Percentiles rank a stretch among this genome's conserved stretches.
Conservation (phyloP, 441 rosid species). For the Pelargonium australe region DNA sequence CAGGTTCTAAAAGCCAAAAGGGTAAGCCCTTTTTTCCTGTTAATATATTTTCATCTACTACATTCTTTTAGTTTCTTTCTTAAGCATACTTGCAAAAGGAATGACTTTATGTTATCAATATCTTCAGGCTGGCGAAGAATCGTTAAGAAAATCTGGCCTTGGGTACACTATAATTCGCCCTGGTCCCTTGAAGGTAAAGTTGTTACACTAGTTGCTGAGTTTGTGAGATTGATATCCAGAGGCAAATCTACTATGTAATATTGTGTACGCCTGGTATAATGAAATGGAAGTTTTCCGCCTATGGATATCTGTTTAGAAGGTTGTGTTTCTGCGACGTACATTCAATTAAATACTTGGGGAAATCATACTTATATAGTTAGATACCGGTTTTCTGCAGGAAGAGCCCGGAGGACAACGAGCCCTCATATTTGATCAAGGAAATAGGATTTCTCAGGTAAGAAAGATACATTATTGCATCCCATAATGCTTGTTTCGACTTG, state of each 20-base stretch:
- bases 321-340: too few relatives aligned
- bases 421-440: constrained; percentile 90
- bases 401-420: constrained; percentile 98
- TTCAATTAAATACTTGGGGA: too few relatives aligned
- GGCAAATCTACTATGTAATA: too few relatives aligned
- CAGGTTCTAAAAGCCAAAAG: constrained; percentile 94
- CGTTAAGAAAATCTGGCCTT: constrained; percentile 86
- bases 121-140: constrained; percentile 87
- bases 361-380: not conserved
- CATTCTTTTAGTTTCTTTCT: not conserved
- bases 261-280: too few relatives aligned
- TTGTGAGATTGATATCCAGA: not conserved
- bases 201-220: not conserved
- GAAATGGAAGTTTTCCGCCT: too few relatives aligned
- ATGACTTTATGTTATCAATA: constrained; percentile 1
- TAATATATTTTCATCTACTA: not conserved
- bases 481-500: not conserved
- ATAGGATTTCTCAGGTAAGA: constrained; percentile 78
- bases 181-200: constrained; percentile 70
- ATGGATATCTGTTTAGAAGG: too few relatives aligned
- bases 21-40: constrained; percentile 36
- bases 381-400: constrained; percentile 45
- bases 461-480: constrained; percentile 1
- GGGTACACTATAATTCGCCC: constrained; percentile 94
- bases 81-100: constrained; percentile 4